phyloP scores from a whole-genome alignment of 2,329 filamentous ascomycete genomes.

The Phialophora expanda region DNA sequence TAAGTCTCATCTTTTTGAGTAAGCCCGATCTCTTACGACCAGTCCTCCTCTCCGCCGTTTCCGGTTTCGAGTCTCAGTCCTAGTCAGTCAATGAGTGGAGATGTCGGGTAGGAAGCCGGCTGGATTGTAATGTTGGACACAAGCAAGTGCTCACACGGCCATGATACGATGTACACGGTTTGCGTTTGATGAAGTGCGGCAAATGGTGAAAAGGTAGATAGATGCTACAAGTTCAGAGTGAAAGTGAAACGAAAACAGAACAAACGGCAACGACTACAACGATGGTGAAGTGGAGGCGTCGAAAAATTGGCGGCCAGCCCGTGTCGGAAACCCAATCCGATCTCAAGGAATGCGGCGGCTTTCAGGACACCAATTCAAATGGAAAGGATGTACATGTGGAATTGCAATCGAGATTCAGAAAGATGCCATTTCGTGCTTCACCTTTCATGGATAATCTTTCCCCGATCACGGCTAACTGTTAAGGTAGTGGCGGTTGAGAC shows the following conservation, averaged over 20 bases:
- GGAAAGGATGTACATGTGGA: background rate
- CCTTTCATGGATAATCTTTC: background rate
- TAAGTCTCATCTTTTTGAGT: constrained; percentile 64
- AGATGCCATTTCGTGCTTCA: constrained; percentile 1
- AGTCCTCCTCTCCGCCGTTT: constrained; percentile 26
- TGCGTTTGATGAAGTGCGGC: background rate
- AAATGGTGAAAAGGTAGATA: constrained; percentile 3
- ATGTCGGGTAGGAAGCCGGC: background rate
- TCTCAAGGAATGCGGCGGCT: background rate
- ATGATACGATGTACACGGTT: background rate
- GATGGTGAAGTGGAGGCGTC: constrained; percentile 20
- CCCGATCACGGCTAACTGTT: background rate
- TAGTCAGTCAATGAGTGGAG: constrained; percentile 12
- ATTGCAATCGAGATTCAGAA: background rate
- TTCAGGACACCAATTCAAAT: background rate
- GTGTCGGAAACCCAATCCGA: background rate
- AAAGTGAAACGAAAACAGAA: constrained; percentile 7
- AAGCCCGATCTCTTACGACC: constrained; percentile 58
- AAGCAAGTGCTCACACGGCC: background rate
- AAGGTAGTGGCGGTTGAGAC: background rate
- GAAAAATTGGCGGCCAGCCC: constrained; percentile 10
- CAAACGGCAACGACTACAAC: background rate
- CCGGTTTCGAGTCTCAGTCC: constrained; percentile 1
- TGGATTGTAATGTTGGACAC: background rate
- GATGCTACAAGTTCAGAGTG: background rate